These are phyloP conservation scores for Penicillium sp. DNA, from an alignment of 2,329 filamentous ascomycete species.

Conservation along the genomic window DNA sequence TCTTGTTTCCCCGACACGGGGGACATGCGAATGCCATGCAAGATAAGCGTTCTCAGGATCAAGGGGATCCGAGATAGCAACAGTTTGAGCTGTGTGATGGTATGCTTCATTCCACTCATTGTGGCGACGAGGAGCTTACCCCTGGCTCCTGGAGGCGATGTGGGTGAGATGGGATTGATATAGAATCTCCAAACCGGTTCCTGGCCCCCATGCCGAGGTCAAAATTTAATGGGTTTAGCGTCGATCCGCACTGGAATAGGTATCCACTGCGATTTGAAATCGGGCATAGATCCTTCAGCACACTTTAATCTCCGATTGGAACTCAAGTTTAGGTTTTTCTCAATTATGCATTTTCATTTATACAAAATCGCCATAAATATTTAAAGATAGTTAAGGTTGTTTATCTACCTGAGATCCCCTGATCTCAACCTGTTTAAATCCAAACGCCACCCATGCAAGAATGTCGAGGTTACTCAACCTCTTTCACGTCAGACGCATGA, in stretches of 20 bases:
- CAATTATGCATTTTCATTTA: background rate
- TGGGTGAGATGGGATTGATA: background rate
- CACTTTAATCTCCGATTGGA: background rate
- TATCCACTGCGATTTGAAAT: background rate
- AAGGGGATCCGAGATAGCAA: conserved; percentile 43
- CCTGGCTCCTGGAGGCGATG: background rate
- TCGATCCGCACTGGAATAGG: background rate
- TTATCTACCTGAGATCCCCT: background rate
- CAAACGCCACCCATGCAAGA: background rate
- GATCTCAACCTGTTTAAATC: background rate
- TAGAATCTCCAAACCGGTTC: background rate
- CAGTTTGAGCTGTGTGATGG: conserved; percentile 35
- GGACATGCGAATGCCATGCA: conserved; percentile 62
- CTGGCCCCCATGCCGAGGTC: background rate
- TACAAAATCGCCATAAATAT: background rate
- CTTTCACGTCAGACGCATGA: background rate
- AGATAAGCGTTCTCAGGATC: conserved; percentile 43
- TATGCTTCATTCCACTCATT: conserved; percentile 28
- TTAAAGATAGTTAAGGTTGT: background rate
- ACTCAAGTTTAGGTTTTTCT: background rate
- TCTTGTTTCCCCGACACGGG: conserved; percentile 75
- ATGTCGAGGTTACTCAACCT: background rate
- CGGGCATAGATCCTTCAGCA: background rate
- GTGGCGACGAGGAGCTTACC: background rate
- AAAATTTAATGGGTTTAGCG: background rate